Base-by-base conservation (phyloP, 805 yeast genomes). In the Candida insectalens region DNA sequence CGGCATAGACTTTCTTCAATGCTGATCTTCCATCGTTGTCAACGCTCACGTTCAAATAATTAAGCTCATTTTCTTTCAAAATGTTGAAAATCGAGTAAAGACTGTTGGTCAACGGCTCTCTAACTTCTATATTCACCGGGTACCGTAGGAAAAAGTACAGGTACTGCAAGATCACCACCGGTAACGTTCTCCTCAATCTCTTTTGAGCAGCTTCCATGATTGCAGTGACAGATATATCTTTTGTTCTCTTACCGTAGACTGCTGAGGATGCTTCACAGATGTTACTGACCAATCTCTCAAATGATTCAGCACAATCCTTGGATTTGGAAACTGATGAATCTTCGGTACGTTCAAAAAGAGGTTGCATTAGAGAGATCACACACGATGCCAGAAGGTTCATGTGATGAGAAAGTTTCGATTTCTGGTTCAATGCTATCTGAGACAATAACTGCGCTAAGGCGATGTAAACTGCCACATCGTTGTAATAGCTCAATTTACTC, bases 11-110 rank as follows among this genome's bases (percentile, higher is more conserved):
- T 0, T 71, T 62, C 47, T 69, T 76, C 63, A 77, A 80, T 45
- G 77, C 74, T 2, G 75, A 65, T 44, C 83, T 71, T 4, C 92
- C 81, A 26, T 82, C 71, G 16, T 60, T 51, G 44, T 89, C 95
- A 45, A 87, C 57, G 5, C 77, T 67, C 3, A 76, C 65, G 47
- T 72, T 82, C 15, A 80, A 67, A 22, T 74, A 52, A 33, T 65
- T 69, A 35, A 87, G 56, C 44, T 87, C 96, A 25, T 65, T 64
- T 25, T 64, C 66, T 0, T 94, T 77, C 23, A 87, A 51, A 1
- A 82, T 67, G 47, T 82, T 87, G 46, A 88, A 74, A 2, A 83
- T 59, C 32, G 70, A 56, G 45, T 69, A 83, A 13, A 83, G 54
- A 2, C 82, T 83, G 0, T 66, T 56, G 12, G 67, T 53, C 20